These are phyloP conservation scores for Neonothopanus nambi DNA, from an alignment of 1,284 basidiomycete genomes.

Conservation along the genomic window DNA sequence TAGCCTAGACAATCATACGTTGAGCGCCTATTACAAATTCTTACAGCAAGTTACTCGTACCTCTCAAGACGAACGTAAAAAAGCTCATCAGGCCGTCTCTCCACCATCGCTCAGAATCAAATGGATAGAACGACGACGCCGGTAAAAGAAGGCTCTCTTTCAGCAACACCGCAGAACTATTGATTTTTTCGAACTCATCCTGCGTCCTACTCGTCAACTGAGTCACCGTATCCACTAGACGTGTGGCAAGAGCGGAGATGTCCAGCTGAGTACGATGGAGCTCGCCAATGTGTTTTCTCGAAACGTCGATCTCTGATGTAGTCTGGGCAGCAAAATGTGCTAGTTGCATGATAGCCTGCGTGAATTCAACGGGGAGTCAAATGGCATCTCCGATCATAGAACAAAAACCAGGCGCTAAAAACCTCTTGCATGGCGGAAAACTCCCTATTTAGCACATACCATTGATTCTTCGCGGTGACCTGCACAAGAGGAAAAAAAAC, in stretches of 20 bases:
- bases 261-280: constrained; percentile 4
- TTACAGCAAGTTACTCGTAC: not conserved
- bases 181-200: constrained; percentile 3
- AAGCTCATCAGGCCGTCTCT: constrained; percentile 1
- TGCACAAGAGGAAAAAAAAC: not conserved
- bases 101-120: constrained; percentile 8
- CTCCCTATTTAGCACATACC: constrained; percentile 9
- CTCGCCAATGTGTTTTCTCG: not conserved
- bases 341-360: constrained; percentile 11
- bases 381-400: not conserved
- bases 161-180: not conserved
- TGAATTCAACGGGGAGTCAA: not conserved
- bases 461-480: constrained; percentile 8
- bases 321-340: constrained; percentile 2
- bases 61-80: constrained; percentile 1
- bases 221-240: not conserved
- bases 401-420: not conserved
- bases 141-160: not conserved
- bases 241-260: not conserved
- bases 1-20: not conserved
- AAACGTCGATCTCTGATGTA: not conserved
- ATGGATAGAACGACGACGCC: not conserved
- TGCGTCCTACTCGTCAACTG: not conserved
- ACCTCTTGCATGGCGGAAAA: constrained; percentile 14
- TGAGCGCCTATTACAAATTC: not conserved